phyloP scores from a whole-genome alignment of 2,329 filamentous ascomycete species.

The Sporothrix mexicana region DNA sequence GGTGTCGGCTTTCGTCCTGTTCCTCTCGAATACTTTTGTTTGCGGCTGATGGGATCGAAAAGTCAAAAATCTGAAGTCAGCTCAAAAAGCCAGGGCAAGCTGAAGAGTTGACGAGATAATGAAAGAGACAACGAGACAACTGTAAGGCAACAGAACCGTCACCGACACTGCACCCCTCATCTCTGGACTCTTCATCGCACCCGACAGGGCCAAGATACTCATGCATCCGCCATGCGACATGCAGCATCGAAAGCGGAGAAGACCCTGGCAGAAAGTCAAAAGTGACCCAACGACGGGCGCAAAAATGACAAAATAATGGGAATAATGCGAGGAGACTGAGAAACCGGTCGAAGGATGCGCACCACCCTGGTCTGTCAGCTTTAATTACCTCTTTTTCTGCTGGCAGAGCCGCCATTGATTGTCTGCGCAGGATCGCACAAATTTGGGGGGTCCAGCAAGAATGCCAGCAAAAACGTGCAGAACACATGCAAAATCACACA shows the following conservation, averaged over 20 bases:
- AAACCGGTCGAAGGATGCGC: constrained; percentile 18
- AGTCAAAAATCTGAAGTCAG: background rate
- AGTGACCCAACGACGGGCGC: background rate
- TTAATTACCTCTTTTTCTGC: background rate
- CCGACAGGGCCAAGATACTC: constrained; percentile 1
- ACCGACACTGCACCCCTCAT: background rate
- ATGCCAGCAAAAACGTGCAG: too few relatives aligned
- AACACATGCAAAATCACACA: too few relatives aligned
- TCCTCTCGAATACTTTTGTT: background rate
- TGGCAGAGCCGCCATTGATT: constrained; percentile 13
- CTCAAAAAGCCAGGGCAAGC: background rate
- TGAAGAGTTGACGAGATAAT: background rate
- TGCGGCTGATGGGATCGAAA: constrained; percentile 5
- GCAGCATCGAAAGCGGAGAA: constrained; percentile 23
- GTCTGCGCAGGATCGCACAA: constrained; percentile 10
- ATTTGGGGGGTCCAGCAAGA: too few relatives aligned
- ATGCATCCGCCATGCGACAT: background rate
- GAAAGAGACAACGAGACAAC: background rate
- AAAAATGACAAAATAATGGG: background rate
- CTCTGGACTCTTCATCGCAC: background rate
- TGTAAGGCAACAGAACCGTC: background rate
- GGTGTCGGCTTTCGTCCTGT: constrained; percentile 10
- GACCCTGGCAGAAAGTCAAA: constrained; percentile 7
- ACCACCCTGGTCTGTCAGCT: background rate
- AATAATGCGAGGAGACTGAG: background rate